Evolutionary conservation across 1,284 basidiomycete species (phyloP).

Genomic region (Fomitopsis palustris): DNA sequence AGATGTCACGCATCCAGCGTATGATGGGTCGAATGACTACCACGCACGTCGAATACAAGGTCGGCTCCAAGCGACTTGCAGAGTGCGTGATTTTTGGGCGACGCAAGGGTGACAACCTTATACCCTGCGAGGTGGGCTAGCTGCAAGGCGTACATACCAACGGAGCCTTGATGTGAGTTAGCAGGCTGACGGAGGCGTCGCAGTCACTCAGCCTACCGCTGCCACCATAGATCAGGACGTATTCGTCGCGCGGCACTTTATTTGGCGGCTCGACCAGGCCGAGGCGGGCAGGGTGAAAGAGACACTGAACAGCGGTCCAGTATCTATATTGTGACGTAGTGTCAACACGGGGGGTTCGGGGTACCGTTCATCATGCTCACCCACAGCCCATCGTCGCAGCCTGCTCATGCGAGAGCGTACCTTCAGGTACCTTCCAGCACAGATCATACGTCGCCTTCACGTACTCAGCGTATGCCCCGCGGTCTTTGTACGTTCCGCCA

Average conservation of each 20-base stretch:
- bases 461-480: conserved; percentile 36
- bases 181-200: too few species aligned
- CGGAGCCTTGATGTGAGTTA: conserved; percentile 16
- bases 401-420: conserved; percentile 26
- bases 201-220: not conserved
- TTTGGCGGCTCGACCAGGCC: not conserved
- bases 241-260: not conserved
- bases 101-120: conserved; percentile 37
- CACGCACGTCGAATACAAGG: conserved; percentile 31
- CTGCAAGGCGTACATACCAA: conserved; percentile 42
- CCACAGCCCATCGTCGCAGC: conserved; percentile 34
- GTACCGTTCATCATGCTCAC: conserved; percentile 9
- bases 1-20: not conserved
- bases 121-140: conserved; percentile 38
- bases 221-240: not conserved
- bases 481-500: conserved; percentile 15
- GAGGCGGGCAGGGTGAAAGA: conserved; percentile 18
- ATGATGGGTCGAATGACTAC: not conserved
- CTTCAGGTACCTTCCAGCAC: conserved; percentile 29
- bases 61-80: conserved; percentile 39
- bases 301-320: conserved; percentile 30
- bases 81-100: conserved; percentile 34
- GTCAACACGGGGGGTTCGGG: not conserved
- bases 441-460: conserved; percentile 27
- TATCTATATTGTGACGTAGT: conserved; percentile 5